Evolutionary conservation across 2,329 filamentous ascomycete genomes (phyloP), one percentile per base, ranked within the genome.

Genomic region (Fusarium sublunatum): DNA sequence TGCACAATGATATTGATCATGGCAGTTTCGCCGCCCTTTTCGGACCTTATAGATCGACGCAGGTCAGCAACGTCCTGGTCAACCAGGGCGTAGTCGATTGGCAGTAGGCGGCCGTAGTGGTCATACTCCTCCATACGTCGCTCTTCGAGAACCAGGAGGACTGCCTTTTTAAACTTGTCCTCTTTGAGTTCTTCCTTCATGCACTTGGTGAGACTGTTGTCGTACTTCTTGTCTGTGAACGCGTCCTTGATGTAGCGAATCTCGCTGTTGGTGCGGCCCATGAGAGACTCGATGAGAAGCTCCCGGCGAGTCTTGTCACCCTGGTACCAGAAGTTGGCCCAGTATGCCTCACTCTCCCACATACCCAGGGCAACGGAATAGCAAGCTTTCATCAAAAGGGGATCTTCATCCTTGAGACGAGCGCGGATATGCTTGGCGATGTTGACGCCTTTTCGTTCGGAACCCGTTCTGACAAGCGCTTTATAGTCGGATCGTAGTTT

Each of bases 291-390:
- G 70, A 98, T 97, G 49, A 99, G 85, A 32, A 99, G 83, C 76
- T 98, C 94, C 6, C 93, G 87, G 3, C 92, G 86, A 7, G 89
- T 91, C 70, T 89, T 91, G 75, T 94, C 91, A 34, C 89, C 89
- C 73, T 97, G 94, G 78, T 97, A 98, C 89, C 93, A 98, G 77
- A 92, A 97, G 75, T 97, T 98, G 58, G 94, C 93, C 93, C 95
- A 99, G 82, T 97, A 97, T 0, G 92, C 92, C 76, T 99, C 95
- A 68, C 88, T 90, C 78, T 97, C 95, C 89, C 93, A 98, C 48
- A 86, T 85, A 9, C 95, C 95, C 0, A 98, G 85, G 0, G 94
- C 93, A 3, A 92, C 93, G 4, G 93, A 88, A 75, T 98, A 97
- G 72, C 90, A 93, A 7, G 91, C 91, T 78, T 98, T 98, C 78